Percentiles rank a stretch among this genome's conserved stretches.
phyloP scores from a whole-genome alignment of 179 eudicot species.

The Pouteria campechiana region DNA sequence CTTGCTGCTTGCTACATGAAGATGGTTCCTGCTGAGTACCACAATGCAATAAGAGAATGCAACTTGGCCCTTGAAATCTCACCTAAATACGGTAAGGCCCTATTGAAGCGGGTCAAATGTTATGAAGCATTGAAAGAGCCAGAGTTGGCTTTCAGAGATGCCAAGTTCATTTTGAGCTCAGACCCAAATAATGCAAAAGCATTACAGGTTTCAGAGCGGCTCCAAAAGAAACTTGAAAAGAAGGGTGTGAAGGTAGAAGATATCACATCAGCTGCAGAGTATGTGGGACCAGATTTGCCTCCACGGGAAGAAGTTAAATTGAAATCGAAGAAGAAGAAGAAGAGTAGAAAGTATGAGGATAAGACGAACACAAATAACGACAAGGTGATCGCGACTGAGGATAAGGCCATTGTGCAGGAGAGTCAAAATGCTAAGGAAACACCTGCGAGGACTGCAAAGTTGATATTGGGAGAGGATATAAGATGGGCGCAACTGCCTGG shows the following conservation, averaged over 20 bases:
- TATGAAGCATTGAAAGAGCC: conserved; percentile 65
- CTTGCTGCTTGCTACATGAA: conserved; percentile 89
- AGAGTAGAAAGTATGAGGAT: conserved; percentile 16
- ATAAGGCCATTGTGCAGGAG: conserved; percentile 72
- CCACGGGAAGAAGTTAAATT: conserved; percentile 26
- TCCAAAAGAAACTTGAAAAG: conserved; percentile 43
- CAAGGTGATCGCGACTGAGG: conserved; percentile 48
- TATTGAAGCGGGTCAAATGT: conserved; percentile 80
- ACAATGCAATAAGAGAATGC: conserved; percentile 76
- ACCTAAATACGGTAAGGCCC: conserved; percentile 85
- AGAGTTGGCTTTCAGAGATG: conserved; percentile 75
- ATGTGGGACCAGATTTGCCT: conserved; percentile 17
- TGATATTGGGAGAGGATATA: conserved; percentile 79
- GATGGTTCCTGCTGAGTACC: conserved; percentile 70
- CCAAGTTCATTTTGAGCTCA: conserved; percentile 52
- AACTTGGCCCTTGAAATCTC: conserved; percentile 85
- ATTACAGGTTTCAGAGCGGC: conserved; percentile 47
- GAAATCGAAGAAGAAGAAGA: conserved; percentile 40
- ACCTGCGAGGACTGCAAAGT: conserved; percentile 50
- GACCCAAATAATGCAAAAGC: conserved; percentile 75
- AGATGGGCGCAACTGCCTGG: conserved; percentile 66
- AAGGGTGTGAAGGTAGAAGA: conserved; percentile 56
- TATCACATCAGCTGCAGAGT: conserved; percentile 22
- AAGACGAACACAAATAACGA: conserved; percentile 11
- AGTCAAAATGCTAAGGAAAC: conserved; percentile 37